Evolutionary conservation across 768 basidiomycete species (phyloP), one percentile per base, ranked within the genome.

Genomic region (Rhodocollybia butyracea): DNA sequence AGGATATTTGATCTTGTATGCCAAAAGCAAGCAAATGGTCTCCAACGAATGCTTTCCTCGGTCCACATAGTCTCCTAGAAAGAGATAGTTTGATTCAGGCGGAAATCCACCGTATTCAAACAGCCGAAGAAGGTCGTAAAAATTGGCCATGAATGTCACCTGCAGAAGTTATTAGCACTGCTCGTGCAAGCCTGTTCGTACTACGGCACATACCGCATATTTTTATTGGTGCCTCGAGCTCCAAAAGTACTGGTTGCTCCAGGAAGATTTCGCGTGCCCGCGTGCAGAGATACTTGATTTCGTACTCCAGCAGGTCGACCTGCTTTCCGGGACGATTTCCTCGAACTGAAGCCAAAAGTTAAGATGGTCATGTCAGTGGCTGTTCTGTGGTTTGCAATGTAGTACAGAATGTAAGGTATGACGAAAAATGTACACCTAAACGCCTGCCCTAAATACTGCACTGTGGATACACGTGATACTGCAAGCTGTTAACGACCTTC

Each of bases 1-100:
- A 51, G 96, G 96, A 80, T 98, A 99, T 82, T 98, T 99, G 82
- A 96, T 96, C 84, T 99, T 99, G 89, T 99, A 99, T 42, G 96
- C 95, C 62, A 99, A 86, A 57, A 99, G 82, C 42, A 99, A 86
- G 70, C 96, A 98, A 70, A 99, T 99, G n/a, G 96, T 99, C 78
- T 99, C 96, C 66, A 99, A 82, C 46, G 91, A 94, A 73, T 99
- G 96, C 74, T 99, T 99, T 64, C 96, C 96, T 70, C 96, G 88
- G 77, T 99, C 96, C 67, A 99, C 96, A 68, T 99, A 99, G 76
- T 99, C 96, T 60, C 96, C 96, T 51, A 99, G 86, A 83, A 99
- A 99, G 63, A 99, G 89, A 76, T 99, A 99, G 77, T 99, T 99
- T 57, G 96, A 94, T 85, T 99, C 96, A 76, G 96, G 96, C 31